These are phyloP conservation scores for Magnolia officinalis DNA, from an alignment of 164 flowering plant species.

Conservation along the genomic window DNA sequence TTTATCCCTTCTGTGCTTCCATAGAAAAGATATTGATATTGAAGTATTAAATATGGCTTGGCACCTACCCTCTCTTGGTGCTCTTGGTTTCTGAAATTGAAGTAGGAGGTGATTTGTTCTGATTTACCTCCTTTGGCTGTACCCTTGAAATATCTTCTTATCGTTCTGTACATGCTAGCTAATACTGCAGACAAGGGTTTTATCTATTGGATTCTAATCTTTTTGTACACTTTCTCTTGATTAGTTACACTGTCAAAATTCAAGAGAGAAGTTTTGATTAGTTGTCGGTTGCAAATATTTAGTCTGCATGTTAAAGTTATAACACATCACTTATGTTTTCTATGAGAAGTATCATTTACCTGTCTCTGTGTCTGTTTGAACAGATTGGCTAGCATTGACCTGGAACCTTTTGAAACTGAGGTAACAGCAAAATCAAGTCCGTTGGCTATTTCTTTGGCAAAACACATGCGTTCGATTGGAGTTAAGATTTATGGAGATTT, in stretches of 20 bases:
- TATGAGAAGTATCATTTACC: neutral
- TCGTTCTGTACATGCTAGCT: neutral
- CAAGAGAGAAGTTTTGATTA: neutral
- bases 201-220: neutral
- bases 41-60: neutral
- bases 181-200: neutral
- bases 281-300: neutral
- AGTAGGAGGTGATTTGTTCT: neutral
- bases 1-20: neutral
- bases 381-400: conserved; percentile 52
- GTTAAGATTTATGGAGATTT: conserved; percentile 99
- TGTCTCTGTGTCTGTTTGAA: neutral
- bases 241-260: neutral
- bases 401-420: conserved; percentile 56
- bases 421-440: conserved; percentile 67
- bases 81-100: neutral
- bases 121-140: neutral
- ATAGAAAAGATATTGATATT: neutral
- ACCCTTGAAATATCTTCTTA: neutral
- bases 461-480: conserved; percentile 70
- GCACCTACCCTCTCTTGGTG: neutral
- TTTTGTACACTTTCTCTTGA: neutral
- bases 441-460: conserved; percentile 73
- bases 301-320: neutral
- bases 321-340: neutral